Evolutionary conservation across 2,329 filamentous ascomycete genomes (phyloP).

Genomic region (Lecanoromycetidae sp.): DNA sequence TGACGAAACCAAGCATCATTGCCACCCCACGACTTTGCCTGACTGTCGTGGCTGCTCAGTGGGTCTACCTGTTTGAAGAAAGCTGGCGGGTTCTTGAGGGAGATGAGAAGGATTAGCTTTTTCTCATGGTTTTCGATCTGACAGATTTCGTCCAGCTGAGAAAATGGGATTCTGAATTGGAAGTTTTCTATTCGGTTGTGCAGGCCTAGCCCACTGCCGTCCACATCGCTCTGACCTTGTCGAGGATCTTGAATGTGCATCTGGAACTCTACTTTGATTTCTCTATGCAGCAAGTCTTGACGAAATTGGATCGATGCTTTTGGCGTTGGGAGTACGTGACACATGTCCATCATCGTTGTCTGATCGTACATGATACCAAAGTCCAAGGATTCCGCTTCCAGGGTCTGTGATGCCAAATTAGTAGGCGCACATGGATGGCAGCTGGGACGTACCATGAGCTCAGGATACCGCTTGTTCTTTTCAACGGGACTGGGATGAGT

Average conservation of each 20-base stretch:
- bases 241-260: slow-evolving; percentile 22
- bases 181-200: slow-evolving; percentile 22
- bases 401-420: slow-evolving; percentile 23
- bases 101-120: slow-evolving; percentile 26
- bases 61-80: slow-evolving; percentile 32
- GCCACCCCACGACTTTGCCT: slow-evolving; percentile 40
- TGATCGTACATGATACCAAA: slow-evolving; percentile 50
- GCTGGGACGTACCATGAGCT: slow-evolving; percentile 26
- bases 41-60: slow-evolving; percentile 32
- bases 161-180: slow-evolving; percentile 35
- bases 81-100: slow-evolving; percentile 33
- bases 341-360: slow-evolving; percentile 48
- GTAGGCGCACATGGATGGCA: neutral
- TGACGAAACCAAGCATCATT: slow-evolving; percentile 50
- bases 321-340: slow-evolving; percentile 27
- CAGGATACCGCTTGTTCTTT: slow-evolving; percentile 25
- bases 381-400: slow-evolving; percentile 39
- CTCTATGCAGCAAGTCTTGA: slow-evolving; percentile 33
- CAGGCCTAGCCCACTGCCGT: neutral
- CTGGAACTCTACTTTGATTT: slow-evolving; percentile 36
- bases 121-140: slow-evolving; percentile 17
- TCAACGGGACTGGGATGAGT: slow-evolving; percentile 27
- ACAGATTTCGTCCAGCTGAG: slow-evolving; percentile 33
- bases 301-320: slow-evolving; percentile 25
- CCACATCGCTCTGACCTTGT: slow-evolving; percentile 9